Evolutionary conservation across 352 stramenopile genomes (phyloP).

Genomic region (Peronospora farinosa): DNA sequence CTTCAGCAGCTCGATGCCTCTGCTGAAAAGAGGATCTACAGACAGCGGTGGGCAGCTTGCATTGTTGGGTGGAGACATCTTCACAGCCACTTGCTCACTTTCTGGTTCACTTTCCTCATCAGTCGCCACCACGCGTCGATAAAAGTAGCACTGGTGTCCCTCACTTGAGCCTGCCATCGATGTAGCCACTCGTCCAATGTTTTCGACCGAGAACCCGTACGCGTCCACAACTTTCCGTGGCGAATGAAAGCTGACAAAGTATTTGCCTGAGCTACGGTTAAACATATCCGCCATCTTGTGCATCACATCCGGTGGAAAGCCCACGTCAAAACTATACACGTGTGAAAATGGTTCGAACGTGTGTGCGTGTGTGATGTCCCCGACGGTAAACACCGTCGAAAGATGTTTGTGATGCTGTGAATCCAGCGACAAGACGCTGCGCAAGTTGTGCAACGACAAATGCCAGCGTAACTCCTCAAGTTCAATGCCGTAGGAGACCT

Average conservation of each 20-base stretch:
- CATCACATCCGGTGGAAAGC: slow-evolving; percentile 94
- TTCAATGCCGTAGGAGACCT: slow-evolving; percentile 94
- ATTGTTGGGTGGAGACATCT: slow-evolving; percentile 17
- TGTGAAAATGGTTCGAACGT: slow-evolving; percentile 96
- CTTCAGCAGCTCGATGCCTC: slow-evolving; percentile 71
- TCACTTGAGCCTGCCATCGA: slow-evolving; percentile 95
- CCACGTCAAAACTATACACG: slow-evolving; percentile 98
- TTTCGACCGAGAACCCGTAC: slow-evolving; percentile 92
- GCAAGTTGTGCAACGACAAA: slow-evolving; percentile 90
- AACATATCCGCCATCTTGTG: slow-evolving; percentile 90
- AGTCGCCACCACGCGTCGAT: slow-evolving; percentile 44
- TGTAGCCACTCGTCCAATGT: slow-evolving; percentile 82
- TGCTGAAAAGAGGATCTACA: slow-evolving; percentile 76
- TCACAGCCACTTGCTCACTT: slow-evolving; percentile 12
- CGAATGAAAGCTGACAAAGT: slow-evolving; percentile 94
- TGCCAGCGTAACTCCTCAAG: slow-evolving; percentile 93
- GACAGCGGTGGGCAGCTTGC: slow-evolving; percentile 28
- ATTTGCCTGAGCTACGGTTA: slow-evolving; percentile 84
- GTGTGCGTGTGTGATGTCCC: slow-evolving; percentile 91
- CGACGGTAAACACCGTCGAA: slow-evolving; percentile 86
- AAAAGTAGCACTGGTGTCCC: slow-evolving; percentile 96
- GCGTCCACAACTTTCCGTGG: slow-evolving; percentile 89
- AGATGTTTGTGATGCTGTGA: slow-evolving; percentile 48
- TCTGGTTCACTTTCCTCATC: slow-evolving; percentile 24
- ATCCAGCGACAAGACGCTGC: slow-evolving; percentile 77